phyloP scores from a whole-genome alignment of 768 basidiomycete genomes.

The Leccinellum luteum region DNA sequence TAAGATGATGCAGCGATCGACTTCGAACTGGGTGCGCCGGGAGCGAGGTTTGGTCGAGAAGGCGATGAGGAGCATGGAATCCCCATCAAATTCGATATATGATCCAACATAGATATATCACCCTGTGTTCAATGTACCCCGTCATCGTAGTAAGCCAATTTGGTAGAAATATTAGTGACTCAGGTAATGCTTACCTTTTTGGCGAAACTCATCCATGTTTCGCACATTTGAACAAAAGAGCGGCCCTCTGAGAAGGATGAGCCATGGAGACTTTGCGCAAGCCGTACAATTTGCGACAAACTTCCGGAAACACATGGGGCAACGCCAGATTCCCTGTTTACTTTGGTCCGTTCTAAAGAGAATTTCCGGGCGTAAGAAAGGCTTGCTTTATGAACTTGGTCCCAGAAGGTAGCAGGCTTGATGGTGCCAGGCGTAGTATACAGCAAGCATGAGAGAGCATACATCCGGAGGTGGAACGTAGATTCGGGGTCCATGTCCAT shows the following conservation, averaged over 20 bases:
- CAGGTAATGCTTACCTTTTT: constrained; percentile 45
- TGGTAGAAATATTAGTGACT: not conserved
- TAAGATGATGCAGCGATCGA: not conserved
- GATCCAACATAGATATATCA: constrained; percentile 46
- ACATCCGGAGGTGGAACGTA: constrained; percentile 40
- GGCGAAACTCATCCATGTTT: constrained; percentile 69
- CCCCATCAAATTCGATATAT: constrained; percentile 43
- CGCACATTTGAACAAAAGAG: constrained; percentile 62
- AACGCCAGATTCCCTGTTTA: constrained; percentile 26
- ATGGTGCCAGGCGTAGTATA: constrained; percentile 47
- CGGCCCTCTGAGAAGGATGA: constrained; percentile 46
- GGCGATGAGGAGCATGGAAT: constrained; percentile 6
- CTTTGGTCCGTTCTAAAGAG: constrained; percentile 9
- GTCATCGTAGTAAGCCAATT: not conserved
- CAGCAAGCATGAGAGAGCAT: constrained; percentile 47
- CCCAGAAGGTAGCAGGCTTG: constrained; percentile 63
- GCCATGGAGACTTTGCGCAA: constrained; percentile 37
- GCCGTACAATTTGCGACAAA: constrained; percentile 43
- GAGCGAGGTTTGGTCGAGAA: not conserved
- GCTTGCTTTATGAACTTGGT: constrained; percentile 56
- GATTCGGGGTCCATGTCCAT: constrained; percentile 12
- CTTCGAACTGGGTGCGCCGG: not conserved
- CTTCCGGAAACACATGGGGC: constrained; percentile 40
- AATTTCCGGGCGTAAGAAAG: constrained; percentile 28
- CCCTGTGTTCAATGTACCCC: constrained; percentile 33